Percentiles rank a stretch among this genome's conserved stretches.
phyloP scores from a whole-genome alignment of 345 rosid genomes.

The Mercurialis annua region DNA sequence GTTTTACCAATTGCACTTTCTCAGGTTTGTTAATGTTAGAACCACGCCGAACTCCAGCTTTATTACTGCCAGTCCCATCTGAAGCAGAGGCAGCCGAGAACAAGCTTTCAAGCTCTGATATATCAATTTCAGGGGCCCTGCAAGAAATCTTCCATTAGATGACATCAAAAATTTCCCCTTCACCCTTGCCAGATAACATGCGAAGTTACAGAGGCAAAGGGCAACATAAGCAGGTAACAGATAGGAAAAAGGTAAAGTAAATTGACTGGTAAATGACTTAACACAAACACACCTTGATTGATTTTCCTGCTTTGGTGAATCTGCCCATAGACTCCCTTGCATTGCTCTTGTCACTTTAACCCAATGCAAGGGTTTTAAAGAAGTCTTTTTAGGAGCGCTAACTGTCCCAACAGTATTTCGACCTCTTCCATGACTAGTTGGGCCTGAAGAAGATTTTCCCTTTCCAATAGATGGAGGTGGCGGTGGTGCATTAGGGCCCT shows the following conservation, averaged over 20 bases:
- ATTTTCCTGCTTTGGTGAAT: constrained; percentile 76
- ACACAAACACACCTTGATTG: constrained; percentile 58
- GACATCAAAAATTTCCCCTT: constrained; percentile 13
- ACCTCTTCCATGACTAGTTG: constrained; percentile 48
- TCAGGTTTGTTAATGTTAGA: constrained; percentile 80
- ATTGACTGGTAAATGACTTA: neutral
- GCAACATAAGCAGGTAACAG: neutral
- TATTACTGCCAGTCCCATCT: constrained; percentile 54
- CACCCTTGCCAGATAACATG: neutral
- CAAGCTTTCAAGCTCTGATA: constrained; percentile 90
- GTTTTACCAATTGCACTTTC: constrained; percentile 86
- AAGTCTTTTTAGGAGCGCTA: constrained; percentile 58
- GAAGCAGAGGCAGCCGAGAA: constrained; percentile 75
- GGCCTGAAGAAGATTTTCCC: constrained; percentile 49
- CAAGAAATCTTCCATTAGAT: constrained; percentile 20
- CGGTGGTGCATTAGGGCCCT: constrained; percentile 53
- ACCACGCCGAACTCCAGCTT: constrained; percentile 73
- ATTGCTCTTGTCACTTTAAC: constrained; percentile 86
- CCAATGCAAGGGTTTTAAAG: constrained; percentile 92
- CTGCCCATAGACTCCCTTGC: constrained; percentile 98
- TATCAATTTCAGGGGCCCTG: constrained; percentile 99
- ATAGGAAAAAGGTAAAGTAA: neutral
- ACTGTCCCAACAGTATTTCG: constrained; percentile 45
- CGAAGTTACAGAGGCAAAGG: neutral
- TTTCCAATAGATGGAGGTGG: constrained; percentile 67